These are phyloP conservation scores for Mycena polygramma DNA, from an alignment of 768 basidiomycete genomes.

Conservation along the genomic window DNA sequence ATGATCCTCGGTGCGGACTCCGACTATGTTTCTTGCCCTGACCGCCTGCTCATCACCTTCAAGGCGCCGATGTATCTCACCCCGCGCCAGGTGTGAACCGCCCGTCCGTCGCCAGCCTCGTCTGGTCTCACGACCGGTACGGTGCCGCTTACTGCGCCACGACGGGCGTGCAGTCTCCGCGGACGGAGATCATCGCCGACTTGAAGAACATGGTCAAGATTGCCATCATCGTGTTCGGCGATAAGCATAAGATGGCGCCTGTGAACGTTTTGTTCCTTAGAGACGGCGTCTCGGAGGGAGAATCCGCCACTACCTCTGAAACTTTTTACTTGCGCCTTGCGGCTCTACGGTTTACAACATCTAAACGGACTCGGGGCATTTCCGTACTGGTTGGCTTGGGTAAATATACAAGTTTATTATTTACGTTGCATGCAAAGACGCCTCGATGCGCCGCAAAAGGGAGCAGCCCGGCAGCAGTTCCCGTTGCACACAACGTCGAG, in stretches of 20 bases:
- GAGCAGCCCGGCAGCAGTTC: no score
- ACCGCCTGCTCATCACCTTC: no score
- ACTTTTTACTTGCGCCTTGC: no score
- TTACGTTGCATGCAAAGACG: no score
- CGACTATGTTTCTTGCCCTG: neutral
- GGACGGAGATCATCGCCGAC: conserved; percentile 47
- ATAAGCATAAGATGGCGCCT: conserved; percentile 25
- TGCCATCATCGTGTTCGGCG: conserved; percentile 24
- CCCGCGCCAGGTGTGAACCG: conserved; percentile 56
- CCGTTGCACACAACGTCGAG: no score
- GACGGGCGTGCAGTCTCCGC: conserved; percentile 35
- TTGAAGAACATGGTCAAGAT: conserved; percentile 46
- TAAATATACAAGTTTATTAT: no score
- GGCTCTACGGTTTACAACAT: no score
- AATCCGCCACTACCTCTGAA: no score
- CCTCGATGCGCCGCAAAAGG: no score
- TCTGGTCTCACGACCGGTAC: conserved; percentile 55
- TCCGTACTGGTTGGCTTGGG: no score
- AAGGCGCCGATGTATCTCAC: conserved; percentile 43
- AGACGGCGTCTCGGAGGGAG: conserved; percentile 66
- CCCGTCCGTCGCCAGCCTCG: conserved; percentile 63
- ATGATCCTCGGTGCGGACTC: conserved; percentile 55
- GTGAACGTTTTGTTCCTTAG: conserved; percentile 30
- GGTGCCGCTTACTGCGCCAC: conserved; percentile 51
- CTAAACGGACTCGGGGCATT: no score